These are phyloP conservation scores for Macrophomina tecta DNA, from an alignment of 2,329 filamentous ascomycete genomes.

Conservation along the genomic window DNA sequence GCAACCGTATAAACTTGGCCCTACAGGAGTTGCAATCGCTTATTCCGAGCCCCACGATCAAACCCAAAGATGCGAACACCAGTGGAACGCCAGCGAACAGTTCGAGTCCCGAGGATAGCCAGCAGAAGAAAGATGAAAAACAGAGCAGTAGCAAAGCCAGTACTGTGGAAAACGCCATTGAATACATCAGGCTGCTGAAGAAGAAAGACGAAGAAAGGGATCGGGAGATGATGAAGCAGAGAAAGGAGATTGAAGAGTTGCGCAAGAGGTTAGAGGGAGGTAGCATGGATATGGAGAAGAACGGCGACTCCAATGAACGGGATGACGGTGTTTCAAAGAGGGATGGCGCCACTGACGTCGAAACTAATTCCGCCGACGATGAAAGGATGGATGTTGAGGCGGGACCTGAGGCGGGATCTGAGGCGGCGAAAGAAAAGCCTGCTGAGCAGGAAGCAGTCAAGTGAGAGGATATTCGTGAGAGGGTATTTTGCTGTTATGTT, in stretches of 20 bases:
- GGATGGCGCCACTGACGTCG: not conserved
- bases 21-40: slow-evolving; percentile 88
- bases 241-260: slow-evolving; percentile 61
- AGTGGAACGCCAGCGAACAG: slow-evolving; percentile 41
- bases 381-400: slow-evolving; percentile 5
- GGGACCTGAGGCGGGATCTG: not conserved
- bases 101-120: slow-evolving; percentile 34
- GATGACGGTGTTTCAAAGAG: not conserved
- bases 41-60: slow-evolving; percentile 64
- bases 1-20: slow-evolving; percentile 94
- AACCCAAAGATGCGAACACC: slow-evolving; percentile 40
- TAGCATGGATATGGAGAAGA: not conserved
- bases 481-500: not conserved
- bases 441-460: slow-evolving; percentile 14
- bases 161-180: slow-evolving; percentile 95
- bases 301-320: not conserved
- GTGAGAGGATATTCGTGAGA: not conserved
- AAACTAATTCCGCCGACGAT: not conserved
- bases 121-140: slow-evolving; percentile 42
- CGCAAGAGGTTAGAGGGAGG: slow-evolving; percentile 41
- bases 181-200: slow-evolving; percentile 88
- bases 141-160: slow-evolving; percentile 89
- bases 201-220: slow-evolving; percentile 72
- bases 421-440: not conserved
- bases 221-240: slow-evolving; percentile 67